phyloP scores from a whole-genome alignment of 805 yeast species.

The Pichia californica region DNA sequence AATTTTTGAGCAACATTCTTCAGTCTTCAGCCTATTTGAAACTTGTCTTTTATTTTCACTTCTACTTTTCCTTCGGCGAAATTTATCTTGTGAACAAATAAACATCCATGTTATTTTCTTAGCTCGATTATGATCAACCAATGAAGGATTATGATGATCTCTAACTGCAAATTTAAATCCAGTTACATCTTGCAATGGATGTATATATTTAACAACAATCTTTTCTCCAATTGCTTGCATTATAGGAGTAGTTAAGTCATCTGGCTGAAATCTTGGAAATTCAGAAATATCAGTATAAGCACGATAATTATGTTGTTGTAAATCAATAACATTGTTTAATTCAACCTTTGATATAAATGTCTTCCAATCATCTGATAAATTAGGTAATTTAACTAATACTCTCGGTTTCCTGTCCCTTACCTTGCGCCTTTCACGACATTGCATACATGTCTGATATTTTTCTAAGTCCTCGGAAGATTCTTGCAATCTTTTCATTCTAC shows the following conservation, averaged over 20 bases:
- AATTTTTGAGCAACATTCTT: constrained; percentile 35
- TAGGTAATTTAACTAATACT: constrained; percentile 29
- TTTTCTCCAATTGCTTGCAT: constrained; percentile 31
- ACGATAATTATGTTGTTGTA: constrained; percentile 31
- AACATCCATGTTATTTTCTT: constrained; percentile 39
- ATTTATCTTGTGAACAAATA: constrained; percentile 38
- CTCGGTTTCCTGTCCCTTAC: constrained; percentile 28
- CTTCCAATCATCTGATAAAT: constrained; percentile 29
- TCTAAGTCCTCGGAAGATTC: constrained; percentile 29
- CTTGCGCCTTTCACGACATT: constrained; percentile 35
- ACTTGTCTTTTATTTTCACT: constrained; percentile 33
- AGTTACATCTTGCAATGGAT: constrained; percentile 35
- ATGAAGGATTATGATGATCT: constrained; percentile 36
- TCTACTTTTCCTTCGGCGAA: constrained; percentile 37
- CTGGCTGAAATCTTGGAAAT: constrained; percentile 30
- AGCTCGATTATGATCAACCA: constrained; percentile 27
- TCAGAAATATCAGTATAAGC: constrained; percentile 26
- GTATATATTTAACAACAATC: constrained; percentile 31
- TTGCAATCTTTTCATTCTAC: constrained; percentile 33
- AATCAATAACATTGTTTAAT: constrained; percentile 30
- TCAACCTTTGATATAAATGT: constrained; percentile 30
- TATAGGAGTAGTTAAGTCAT: constrained; percentile 27
- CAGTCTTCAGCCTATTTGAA: constrained; percentile 35
- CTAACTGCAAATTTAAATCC: constrained; percentile 40
- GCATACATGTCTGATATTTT: constrained; percentile 38